Percentiles rank a stretch among this genome's conserved stretches.
Evolutionary conservation across 176 grass and related monocot genomes (phyloP).

Genomic region (Aegilops umbellulata): DNA sequence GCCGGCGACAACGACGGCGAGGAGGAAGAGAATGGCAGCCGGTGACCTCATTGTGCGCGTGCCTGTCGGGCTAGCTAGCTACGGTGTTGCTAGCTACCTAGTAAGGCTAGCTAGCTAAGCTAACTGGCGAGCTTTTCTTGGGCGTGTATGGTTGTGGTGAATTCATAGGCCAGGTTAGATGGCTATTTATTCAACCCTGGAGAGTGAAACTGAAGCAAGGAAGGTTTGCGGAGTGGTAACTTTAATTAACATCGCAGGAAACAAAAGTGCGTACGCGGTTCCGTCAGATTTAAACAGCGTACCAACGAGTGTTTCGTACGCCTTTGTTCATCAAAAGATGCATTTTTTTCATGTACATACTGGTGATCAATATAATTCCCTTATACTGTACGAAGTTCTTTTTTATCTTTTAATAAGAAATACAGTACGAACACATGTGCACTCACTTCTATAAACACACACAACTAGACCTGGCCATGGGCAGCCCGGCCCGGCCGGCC

Average conservation of each 20-base stretch:
- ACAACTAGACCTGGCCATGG: no score
- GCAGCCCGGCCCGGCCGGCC: no score
- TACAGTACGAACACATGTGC: no score
- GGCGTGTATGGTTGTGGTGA: slow-evolving; percentile 4
- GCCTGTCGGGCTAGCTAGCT: no score
- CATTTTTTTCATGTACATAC: background rate
- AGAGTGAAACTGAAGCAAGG: slow-evolving; percentile 21
- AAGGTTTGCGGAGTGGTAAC: slow-evolving; percentile 28
- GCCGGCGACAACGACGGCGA: background rate
- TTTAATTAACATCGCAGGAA: slow-evolving; percentile 17
- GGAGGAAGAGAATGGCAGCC: background rate
- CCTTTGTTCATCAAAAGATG: background rate
- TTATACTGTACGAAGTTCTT: no score
- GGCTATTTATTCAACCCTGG: background rate
- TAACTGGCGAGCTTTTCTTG: background rate
- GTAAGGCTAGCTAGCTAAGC: background rate
- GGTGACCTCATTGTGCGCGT: slow-evolving; percentile 13
- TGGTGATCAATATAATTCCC: background rate
- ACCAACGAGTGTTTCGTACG: background rate
- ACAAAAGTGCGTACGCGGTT: background rate
- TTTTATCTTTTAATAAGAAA: no score
- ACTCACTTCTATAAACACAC: no score
- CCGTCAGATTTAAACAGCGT: background rate
- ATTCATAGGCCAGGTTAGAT: background rate
- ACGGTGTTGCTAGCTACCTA: background rate